Evolutionary conservation across 2,329 filamentous ascomycete genomes (phyloP).

Genomic region (Balansia obtecta): DNA sequence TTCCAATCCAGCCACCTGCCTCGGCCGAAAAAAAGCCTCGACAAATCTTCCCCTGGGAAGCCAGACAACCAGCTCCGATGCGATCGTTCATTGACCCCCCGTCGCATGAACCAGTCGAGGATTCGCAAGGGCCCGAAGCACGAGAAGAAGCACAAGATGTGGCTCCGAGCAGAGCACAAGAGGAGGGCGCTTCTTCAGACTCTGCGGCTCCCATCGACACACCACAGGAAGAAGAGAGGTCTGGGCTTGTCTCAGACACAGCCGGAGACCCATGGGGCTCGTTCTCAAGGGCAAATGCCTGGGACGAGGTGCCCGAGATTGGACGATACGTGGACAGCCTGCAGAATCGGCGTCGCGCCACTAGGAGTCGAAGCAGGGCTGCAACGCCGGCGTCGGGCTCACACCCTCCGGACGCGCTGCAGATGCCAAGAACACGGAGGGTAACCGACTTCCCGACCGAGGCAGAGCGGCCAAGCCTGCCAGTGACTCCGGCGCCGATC

Average conservation of each 20-base stretch:
- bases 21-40: constrained; percentile 44
- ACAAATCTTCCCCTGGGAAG: constrained; percentile 88
- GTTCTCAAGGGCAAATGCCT: constrained; percentile 73
- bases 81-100: constrained; percentile 42
- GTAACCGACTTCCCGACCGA: constrained; percentile 82
- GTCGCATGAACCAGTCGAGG: constrained; percentile 11
- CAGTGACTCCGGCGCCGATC: constrained; percentile 79
- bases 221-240: not conserved
- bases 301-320: constrained; percentile 87
- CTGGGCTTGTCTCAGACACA: not conserved
- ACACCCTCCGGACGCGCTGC: constrained; percentile 1
- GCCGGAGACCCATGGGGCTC: constrained; percentile 52
- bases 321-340: constrained; percentile 73
- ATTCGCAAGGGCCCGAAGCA: constrained; percentile 12
- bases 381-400: not conserved
- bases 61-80: constrained; percentile 45
- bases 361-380: constrained; percentile 17
- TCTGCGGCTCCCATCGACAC: not conserved
- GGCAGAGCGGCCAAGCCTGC: constrained; percentile 71
- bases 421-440: constrained; percentile 37
- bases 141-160: not conserved
- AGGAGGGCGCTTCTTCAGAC: not conserved
- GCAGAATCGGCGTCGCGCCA: constrained; percentile 42
- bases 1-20: constrained; percentile 52
- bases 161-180: not conserved